These are phyloP conservation scores for Panaeolus papilionaceus DNA, from an alignment of 768 basidiomycete species.

Conservation along the genomic window DNA sequence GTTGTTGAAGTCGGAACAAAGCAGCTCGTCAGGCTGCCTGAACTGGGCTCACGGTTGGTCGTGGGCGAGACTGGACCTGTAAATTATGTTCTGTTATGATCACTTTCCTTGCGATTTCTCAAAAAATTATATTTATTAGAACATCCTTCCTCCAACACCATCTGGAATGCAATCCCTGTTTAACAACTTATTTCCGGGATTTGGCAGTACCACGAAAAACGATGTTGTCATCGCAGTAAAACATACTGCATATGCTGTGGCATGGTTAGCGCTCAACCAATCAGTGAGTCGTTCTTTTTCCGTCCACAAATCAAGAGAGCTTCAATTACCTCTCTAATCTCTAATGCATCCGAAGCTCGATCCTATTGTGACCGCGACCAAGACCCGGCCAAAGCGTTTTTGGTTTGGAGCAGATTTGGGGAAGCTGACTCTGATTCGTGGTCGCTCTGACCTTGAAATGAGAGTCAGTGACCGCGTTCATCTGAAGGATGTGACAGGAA, in stretches of 20 bases:
- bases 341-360: slow-evolving; percentile 57
- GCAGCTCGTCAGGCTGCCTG: slow-evolving; percentile 73
- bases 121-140: slow-evolving; percentile 42
- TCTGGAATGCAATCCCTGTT: slow-evolving; percentile 52
- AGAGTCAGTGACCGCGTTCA: slow-evolving; percentile 76
- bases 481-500: slow-evolving; percentile 54
- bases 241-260: slow-evolving; percentile 80
- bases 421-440: slow-evolving; percentile 68
- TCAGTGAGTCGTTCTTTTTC: slow-evolving; percentile 51
- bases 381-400: slow-evolving; percentile 73
- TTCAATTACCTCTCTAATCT: neutral
- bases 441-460: slow-evolving; percentile 65
- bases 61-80: slow-evolving; percentile 83
- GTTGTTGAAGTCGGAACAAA: slow-evolving; percentile 71
- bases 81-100: slow-evolving; percentile 31
- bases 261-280: slow-evolving; percentile 91
- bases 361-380: slow-evolving; percentile 54
- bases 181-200: slow-evolving; percentile 50
- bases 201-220: slow-evolving; percentile 38
- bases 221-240: slow-evolving; percentile 77
- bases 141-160: slow-evolving; percentile 66
- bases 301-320: too few species aligned
- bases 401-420: slow-evolving; percentile 73
- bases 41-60: slow-evolving; percentile 75
- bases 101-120: neutral